Evolutionary conservation across 495 filamentous ascomycete species (phyloP), one percentile per base, ranked within the genome.

Genomic region (Pseudevernia furfuracea): DNA sequence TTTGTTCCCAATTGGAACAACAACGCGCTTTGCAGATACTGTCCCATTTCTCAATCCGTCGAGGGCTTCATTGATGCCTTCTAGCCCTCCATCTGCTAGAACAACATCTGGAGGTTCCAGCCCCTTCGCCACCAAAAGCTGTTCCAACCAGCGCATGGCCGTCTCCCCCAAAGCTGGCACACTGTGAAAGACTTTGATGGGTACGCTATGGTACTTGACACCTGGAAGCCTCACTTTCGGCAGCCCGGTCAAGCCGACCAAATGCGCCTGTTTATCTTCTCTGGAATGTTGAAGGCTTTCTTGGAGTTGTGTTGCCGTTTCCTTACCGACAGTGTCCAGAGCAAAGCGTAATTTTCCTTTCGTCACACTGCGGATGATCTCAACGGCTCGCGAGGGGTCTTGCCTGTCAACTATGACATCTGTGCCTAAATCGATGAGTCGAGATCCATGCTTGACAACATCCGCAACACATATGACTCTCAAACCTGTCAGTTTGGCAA

Each of bases 151-250:
- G 23, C 67, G 66, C 7, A 84, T 81, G 69, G 86, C 69, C 10
- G 70, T 71, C 58, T 83, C 81, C 1, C 87, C 86, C 0, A 88
- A 77, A 4, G 74, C 72, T 0, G 81, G 77, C 5, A 82, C 79
- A 59, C 81, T 78, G 67, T 89, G 87, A 67, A 88, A 89, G 32
- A 87, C 64, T 71, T 89, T 89, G 59, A 89, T 87, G 0, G 86
- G 87, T 28, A 89, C 82, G 7, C 77, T 84, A 63, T 89, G 85
- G 57, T 80, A 77, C 28, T 70, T 70, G 23, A 87, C 77, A 14
- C 79, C 77, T 0, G 74, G 65, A 4, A 75, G 66, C 15, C 68
- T 66, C 58, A 76, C 74, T 68, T 86, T 85, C 0, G 87, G 87
- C 21, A 85, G 62, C 0, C 86, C 87, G 8, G 83, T 84, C 37